Percentiles rank a stretch among this genome's conserved stretches.
phyloP scores from a whole-genome alignment of 2,329 filamentous ascomycete genomes.

The Furcasterigmium furcatum region DNA sequence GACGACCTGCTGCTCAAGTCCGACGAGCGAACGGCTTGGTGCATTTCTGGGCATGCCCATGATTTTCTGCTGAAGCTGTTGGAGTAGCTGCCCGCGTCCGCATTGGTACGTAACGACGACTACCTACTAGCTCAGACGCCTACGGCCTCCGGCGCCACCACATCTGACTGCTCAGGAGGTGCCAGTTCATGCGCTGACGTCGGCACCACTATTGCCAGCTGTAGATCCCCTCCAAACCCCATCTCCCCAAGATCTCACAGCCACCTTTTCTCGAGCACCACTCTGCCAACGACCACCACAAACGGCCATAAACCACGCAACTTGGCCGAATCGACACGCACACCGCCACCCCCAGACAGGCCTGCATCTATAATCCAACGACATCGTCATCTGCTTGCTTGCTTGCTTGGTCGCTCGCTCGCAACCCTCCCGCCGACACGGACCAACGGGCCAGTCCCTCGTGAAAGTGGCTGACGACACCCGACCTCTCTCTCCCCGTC shows the following conservation, averaged over 20 bases:
- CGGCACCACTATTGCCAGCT: conserved; percentile 30
- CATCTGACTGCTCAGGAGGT: conserved; percentile 4
- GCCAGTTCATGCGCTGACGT: conserved; percentile 46
- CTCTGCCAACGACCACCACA: background rate
- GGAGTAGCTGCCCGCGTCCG: background rate
- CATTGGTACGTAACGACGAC: background rate
- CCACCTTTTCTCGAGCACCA: background rate
- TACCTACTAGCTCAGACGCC: conserved; percentile 1
- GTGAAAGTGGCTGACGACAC: conserved; percentile 2
- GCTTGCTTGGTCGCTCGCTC: background rate
- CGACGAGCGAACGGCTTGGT: too few species aligned
- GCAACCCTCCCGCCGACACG: background rate
- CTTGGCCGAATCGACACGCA: background rate
- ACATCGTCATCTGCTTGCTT: background rate
- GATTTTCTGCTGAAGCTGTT: too few species aligned
- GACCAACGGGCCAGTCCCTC: background rate
- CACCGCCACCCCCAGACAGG: background rate
- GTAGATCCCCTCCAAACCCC: conserved; percentile 23
- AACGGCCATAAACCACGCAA: background rate
- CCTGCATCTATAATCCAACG: background rate
- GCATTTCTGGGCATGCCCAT: too few species aligned
- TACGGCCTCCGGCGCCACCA: background rate
- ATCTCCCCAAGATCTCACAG: background rate
- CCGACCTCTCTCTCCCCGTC: too few species aligned
- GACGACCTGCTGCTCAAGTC: too few species aligned